Evolutionary conservation across 306 rosid species (phyloP), one percentile per base, ranked within the genome.

Genomic region (Begonia peltatifolia): DNA sequence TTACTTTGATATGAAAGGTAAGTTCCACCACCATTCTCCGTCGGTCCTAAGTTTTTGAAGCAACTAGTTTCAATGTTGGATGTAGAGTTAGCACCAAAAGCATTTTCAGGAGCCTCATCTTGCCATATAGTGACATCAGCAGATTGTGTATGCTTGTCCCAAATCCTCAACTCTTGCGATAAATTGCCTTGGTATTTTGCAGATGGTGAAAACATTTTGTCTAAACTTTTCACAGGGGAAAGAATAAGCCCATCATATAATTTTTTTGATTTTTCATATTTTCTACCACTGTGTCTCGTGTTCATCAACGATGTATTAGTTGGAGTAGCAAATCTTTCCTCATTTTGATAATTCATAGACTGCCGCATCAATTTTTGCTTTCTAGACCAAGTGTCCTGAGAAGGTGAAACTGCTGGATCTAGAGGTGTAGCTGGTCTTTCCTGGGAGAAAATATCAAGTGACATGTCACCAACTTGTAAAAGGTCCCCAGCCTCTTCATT

Each of bases 211-310:
- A 54, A 62, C 42, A 46, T 50, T 44, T 49, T 64, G 55, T 55
- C 58, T 53, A 56, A 65, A 42, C 62, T 53, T 58, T 62, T 52
- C 47, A 53, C 65, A 49, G 70, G 79, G 25, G 79, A 75, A 43
- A 72, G 47, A 66, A 54, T 51, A 42, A 52, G 55, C 11, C 64
- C 65, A 63, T 60, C 65, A 58, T 47, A 49, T 15, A 13, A 49
- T 38, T 25, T 48, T 25, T 49, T 53, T 49, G 49, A 63, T 56
- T 50, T 56, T 54, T 23, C 56, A 20, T 62, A 67, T 41, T 64
- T 54, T 44, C 25, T 57, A n/a, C 56, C 47, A 59, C 55, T 70
- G 17, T 18, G 48, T 52, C 9, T 54, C 53, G 44, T 50, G 44
- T 69, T 71, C 30, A 20, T 65, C 42, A 52, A 61, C 53, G 58